A percentile compares a stretch with the other conserved stretches of the same genome.
Evolutionary conservation across 2,329 filamentous ascomycete species (phyloP).

Genomic region (Cladorrhinum sp.): DNA sequence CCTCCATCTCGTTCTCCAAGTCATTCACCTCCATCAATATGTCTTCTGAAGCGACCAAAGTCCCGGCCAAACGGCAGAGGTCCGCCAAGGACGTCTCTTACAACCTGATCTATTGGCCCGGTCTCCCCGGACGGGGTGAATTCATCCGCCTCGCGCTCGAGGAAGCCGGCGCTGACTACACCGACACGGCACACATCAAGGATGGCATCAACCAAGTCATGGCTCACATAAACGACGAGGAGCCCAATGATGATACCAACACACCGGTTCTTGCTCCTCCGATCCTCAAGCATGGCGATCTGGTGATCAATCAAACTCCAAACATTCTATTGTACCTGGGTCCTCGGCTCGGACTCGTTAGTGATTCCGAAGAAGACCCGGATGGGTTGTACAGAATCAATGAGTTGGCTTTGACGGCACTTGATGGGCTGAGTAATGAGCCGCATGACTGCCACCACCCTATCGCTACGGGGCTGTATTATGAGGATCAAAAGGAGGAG

Average conservation of each 20-base stretch:
- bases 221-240: conserved; percentile 42
- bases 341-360: conserved; percentile 55
- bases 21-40: not conserved
- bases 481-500: conserved; percentile 73
- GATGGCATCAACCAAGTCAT: conserved; percentile 52
- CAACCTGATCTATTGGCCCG: conserved; percentile 69
- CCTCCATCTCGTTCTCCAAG: not conserved
- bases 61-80: conserved; percentile 37
- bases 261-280: conserved; percentile 67
- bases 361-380: conserved; percentile 38
- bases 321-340: conserved; percentile 72
- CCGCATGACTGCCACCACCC: conserved; percentile 76
- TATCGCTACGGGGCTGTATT: conserved; percentile 56
- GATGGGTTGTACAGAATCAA: conserved; percentile 58
- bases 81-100: conserved; percentile 50
- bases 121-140: conserved; percentile 71
- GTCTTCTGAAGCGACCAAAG: conserved; percentile 8
- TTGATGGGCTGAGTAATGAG: conserved; percentile 70
- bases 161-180: conserved; percentile 62
- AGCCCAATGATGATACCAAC: conserved; percentile 53
- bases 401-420: conserved; percentile 62
- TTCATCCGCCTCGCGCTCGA: conserved; percentile 71
- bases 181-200: conserved; percentile 51
- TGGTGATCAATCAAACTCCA: conserved; percentile 66
- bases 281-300: conserved; percentile 58